phyloP scores from a whole-genome alignment of 805 yeast species.

The Dipodascus geniculatus region DNA sequence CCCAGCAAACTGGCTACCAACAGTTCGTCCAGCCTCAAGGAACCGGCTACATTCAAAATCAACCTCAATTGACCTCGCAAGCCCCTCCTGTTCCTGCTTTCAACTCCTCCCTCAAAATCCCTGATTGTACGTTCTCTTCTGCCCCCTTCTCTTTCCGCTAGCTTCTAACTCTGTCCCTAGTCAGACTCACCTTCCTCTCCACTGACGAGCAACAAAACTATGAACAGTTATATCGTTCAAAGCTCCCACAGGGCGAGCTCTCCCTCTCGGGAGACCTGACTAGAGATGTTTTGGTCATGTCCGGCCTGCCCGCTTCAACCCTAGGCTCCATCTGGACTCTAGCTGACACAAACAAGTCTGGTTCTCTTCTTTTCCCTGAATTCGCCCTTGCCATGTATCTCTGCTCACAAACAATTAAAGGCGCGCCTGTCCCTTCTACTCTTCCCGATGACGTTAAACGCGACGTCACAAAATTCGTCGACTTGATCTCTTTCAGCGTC shows the following conservation, averaged over 20 bases:
- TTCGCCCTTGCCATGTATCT: slow-evolving; percentile 86
- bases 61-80: slow-evolving; percentile 24
- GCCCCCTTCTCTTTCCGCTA: too few relatives aligned
- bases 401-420: slow-evolving; percentile 65
- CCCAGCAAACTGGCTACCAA: slow-evolving; percentile 1
- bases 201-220: slow-evolving; percentile 78
- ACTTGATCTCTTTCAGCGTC: slow-evolving; percentile 69
- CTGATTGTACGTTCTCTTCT: slow-evolving; percentile 13
- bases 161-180: slow-evolving; percentile 17
- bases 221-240: slow-evolving; percentile 71
- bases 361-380: slow-evolving; percentile 81
- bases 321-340: slow-evolving; percentile 84
- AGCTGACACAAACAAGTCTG: slow-evolving; percentile 78
- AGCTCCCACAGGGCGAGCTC: slow-evolving; percentile 54
- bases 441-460: slow-evolving; percentile 64
- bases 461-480: slow-evolving; percentile 84
- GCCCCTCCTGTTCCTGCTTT: slow-evolving; percentile 22
- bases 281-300: slow-evolving; percentile 67
- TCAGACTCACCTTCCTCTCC: slow-evolving; percentile 74
- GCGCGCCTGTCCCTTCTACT: slow-evolving; percentile 62
- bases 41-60: slow-evolving; percentile 5
- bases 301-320: slow-evolving; percentile 62
- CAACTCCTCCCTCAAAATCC: slow-evolving; percentile 16
- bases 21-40: slow-evolving; percentile 2
- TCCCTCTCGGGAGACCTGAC: slow-evolving; percentile 48